A percentile compares a stretch with the other conserved stretches of the same genome.
Evolutionary conservation across 208 protist genomes (phyloP).

Genomic region (Leishmania amazonensis): DNA sequence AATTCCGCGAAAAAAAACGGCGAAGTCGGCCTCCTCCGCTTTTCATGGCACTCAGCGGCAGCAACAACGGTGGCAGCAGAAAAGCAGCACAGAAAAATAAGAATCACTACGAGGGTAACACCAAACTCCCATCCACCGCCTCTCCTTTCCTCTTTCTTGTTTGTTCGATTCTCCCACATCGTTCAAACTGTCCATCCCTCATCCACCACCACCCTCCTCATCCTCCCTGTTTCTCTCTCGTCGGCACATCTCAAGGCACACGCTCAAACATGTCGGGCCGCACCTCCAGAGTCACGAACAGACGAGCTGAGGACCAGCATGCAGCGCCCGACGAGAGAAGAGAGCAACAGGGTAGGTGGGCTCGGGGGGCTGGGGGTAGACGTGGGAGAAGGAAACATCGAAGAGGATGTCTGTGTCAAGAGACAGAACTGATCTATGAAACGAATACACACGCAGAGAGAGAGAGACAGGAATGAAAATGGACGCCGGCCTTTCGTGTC

Average conservation of each 20-base stretch:
- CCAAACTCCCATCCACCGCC: conserved; percentile 1
- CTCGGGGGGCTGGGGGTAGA: background rate
- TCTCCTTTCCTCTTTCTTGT: background rate
- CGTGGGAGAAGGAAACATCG: background rate
- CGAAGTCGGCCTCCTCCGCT: background rate
- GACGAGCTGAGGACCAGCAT: background rate
- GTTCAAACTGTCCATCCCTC: background rate
- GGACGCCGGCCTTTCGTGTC: background rate
- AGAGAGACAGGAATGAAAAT: background rate
- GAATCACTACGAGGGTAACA: background rate
- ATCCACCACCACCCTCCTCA: background rate
- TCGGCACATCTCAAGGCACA: background rate
- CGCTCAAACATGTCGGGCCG: background rate
- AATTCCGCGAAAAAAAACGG: background rate
- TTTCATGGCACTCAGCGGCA: background rate
- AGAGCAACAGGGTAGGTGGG: conserved; percentile 6
- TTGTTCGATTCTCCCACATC: background rate
- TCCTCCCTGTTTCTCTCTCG: background rate
- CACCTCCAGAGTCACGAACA: background rate
- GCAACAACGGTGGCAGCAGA: background rate
- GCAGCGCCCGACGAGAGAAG: conserved; percentile 5
- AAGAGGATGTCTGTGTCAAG: background rate
- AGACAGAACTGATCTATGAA: background rate
- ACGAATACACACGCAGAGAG: background rate
- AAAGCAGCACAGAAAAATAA: conserved; percentile 15